Evolutionary conservation across 2,329 filamentous ascomycete genomes (phyloP), one percentile per base, ranked within the genome.

Genomic region (Stemphylium beticola): DNA sequence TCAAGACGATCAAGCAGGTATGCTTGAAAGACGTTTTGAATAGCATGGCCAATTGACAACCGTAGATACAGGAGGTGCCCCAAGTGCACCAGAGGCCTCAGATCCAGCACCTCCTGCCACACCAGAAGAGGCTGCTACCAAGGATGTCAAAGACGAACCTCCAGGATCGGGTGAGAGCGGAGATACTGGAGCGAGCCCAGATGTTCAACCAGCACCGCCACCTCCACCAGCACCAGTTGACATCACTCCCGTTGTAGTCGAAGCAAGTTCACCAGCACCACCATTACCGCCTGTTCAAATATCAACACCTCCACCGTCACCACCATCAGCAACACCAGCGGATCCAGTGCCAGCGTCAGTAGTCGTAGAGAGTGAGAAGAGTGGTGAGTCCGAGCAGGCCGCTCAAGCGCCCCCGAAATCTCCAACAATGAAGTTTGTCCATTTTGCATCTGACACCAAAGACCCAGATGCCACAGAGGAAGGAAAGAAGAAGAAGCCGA

Each of bases 391-490:
- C 62, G 70, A 73, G 68, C 69, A 61, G 65, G 65, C 59, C 49
- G 66, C 67, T 71, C 65, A 66, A 67, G 57, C 66, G 60, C 61
- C 69, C 67, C 65, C 64, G 45, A 66, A 67, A 52, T 70, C 67
- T 61, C 69, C 67, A 44, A 65, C 58, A 32, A 57, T 61, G 38
- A 75, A 75, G 53, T 66, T 60, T 55, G 71, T 75, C 45, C 72
- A 73, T 52, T 75, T 75, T 62, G 66, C 71, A 46, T 67, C 71
- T 72, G 71, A 75, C 68, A 68, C 69, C 52, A 75, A 74, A 71
- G 71, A 72, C 55, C 58, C 69, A 69, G 72, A 73, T 55, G 59
- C 68, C 32, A 41, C 40, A 32, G 67, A 61, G 12, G 40, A 33
- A 47, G 60, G 61, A 12, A 73, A 69, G 49, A 74, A 67, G 57